Evolutionary conservation across 768 basidiomycete genomes (phyloP), one percentile per base, ranked within the genome.

Genomic region (Trametes maxima): DNA sequence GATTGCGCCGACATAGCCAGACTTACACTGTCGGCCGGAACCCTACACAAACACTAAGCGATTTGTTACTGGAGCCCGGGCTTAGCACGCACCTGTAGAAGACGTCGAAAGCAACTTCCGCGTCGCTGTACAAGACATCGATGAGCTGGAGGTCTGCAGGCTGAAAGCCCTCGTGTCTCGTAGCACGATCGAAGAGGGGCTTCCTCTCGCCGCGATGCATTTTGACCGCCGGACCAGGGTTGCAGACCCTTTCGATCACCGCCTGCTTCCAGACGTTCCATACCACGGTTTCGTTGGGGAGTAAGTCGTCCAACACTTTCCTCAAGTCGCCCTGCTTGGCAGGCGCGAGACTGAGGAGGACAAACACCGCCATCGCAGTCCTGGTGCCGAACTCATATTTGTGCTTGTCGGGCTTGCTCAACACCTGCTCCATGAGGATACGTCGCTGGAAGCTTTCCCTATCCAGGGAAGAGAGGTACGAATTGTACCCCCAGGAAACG

Each of bases 401-500:
- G 25, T 19, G 48, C 49, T 14, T 33, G 1, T 12, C 19, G 12
- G 25, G 39, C 3, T 21, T 16, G n/a, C 24, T 36, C 3, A 58
- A 40, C 2, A 58, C 40, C 40, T 50, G 48, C 12, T 58, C 57
- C 36, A 47, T 25, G 21, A 60, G 59, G n/a, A 62, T 57, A 3
- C 50, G 54, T 14, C 61, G 49, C 33, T 61, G 60, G 46, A 61
- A 47, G 33, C 53, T 61, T 33, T 61, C 60, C 25, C 53, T 46
- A 17, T 61, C 60, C 10, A 61, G 47, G 14, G 60, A 61, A 17
- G 60, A 61, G 37, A 61, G 52, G n/a, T 50, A 61, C 12, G 60
- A 54, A 21, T 61, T 61, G 53, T 61, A 61, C 14, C 37, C 60
- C 60, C 60, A 61, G 1, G 60, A 54, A 17, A 61, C 60, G 13